Evolutionary conservation across 495 filamentous ascomycete genomes (phyloP).

Genomic region (Xylaria grammica): DNA sequence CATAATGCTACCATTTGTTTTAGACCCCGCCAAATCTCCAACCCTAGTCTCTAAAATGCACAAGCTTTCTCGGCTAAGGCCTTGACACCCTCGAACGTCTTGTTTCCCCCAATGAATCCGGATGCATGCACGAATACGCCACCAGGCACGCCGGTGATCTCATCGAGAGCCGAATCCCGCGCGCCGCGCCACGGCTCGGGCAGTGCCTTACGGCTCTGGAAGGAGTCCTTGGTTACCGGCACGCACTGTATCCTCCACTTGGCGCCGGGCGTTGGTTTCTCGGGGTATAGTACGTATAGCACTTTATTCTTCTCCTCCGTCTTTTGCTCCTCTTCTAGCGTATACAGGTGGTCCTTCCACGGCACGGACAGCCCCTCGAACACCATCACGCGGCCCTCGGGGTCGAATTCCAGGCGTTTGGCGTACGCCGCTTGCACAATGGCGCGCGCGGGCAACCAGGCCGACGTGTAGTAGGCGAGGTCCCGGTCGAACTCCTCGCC

Average conservation of each 20-base stretch:
- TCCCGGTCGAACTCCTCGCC: constrained; percentile 84
- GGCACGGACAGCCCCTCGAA: constrained; percentile 76
- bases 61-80: constrained; percentile 80
- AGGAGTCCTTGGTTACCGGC: constrained; percentile 76
- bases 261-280: constrained; percentile 67
- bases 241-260: constrained; percentile 96
- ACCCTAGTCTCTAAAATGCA: constrained; percentile 23
- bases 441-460: constrained; percentile 88
- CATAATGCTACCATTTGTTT: background rate
- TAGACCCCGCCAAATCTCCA: no score
- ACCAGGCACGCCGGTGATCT: constrained; percentile 72
- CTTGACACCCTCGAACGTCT: constrained; percentile 85
- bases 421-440: constrained; percentile 75
- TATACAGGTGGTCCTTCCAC: constrained; percentile 96
- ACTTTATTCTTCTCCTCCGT: constrained; percentile 54
- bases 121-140: constrained; percentile 92
- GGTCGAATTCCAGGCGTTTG: constrained; percentile 66
- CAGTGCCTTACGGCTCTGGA: constrained; percentile 85
- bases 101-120: constrained; percentile 95
- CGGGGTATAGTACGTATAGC: constrained; percentile 94
- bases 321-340: constrained; percentile 70
- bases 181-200: constrained; percentile 91
- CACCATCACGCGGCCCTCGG: constrained; percentile 78
- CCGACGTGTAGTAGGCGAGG: constrained; percentile 68
- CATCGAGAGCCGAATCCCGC: constrained; percentile 80